phyloP scores from a whole-genome alignment of 805 yeast species.

The Starmera caribaea region DNA sequence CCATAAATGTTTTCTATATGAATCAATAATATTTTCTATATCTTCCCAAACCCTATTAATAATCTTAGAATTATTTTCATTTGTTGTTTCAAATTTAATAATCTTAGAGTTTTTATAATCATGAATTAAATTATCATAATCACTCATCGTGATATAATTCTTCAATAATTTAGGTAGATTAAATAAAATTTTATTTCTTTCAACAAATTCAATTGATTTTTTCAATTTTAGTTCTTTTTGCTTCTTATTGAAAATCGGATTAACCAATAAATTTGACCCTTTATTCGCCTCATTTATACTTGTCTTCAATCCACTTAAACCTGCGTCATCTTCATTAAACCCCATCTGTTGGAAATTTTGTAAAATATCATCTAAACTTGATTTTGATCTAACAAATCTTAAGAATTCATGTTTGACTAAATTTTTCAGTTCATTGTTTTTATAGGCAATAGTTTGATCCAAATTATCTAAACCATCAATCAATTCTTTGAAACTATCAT shows the following conservation, averaged over 20 bases:
- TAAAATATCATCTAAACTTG: conserved; percentile 51
- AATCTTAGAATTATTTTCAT: conserved; percentile 23
- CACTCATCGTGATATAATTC: conserved; percentile 33
- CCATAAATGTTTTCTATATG: conserved; percentile 48
- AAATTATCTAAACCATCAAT: conserved; percentile 36
- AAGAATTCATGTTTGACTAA: conserved; percentile 53
- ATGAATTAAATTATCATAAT: conserved; percentile 46
- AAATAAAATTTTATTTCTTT: conserved; percentile 42
- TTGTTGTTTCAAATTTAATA: conserved; percentile 11
- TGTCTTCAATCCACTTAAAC: conserved; percentile 26
- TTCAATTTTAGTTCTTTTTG: conserved; percentile 38
- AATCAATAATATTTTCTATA: conserved; percentile 42
- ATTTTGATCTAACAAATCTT: conserved; percentile 55
- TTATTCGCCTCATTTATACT: conserved; percentile 40
- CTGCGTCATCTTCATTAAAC: conserved; percentile 12
- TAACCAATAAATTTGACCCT: conserved; percentile 41
- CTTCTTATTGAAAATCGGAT: conserved; percentile 48
- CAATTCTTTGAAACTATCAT: conserved; percentile 43
- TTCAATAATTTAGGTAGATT: conserved; percentile 45
- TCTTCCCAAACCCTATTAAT: conserved; percentile 46
- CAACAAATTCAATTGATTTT: conserved; percentile 40
- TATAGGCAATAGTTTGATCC: conserved; percentile 37
- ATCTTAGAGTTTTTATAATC: conserved; percentile 46
- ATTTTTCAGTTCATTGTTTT: conserved; percentile 38
- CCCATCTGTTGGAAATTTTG: conserved; percentile 38